Conservation (phyloP, 768 basidiomycete species). For the Rhodotorula paludigena region DNA sequence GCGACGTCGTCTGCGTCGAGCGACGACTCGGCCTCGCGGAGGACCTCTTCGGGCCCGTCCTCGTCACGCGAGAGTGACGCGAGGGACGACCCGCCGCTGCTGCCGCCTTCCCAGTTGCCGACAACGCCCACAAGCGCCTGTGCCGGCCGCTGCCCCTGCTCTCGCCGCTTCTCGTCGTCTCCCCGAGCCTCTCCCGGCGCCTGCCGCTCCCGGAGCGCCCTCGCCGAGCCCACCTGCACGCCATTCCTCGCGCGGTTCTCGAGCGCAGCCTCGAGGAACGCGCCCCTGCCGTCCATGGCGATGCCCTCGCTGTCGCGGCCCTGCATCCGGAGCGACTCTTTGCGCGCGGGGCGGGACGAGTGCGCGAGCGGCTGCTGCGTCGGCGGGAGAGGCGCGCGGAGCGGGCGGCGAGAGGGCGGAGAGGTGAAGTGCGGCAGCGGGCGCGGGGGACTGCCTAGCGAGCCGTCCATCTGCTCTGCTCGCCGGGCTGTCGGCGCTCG, state of each 20-base stretch:
- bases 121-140: background rate
- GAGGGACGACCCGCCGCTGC: too few relatives aligned
- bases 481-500: too few relatives aligned
- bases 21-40: background rate
- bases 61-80: too few relatives aligned
- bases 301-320: background rate
- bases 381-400: background rate
- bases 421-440: background rate
- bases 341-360: background rate
- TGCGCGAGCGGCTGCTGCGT: background rate
- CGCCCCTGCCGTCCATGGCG: background rate
- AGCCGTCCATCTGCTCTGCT: too few relatives aligned
- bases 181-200: background rate
- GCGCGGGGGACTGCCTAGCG: too few relatives aligned
- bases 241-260: constrained; percentile 14
- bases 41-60: too few relatives aligned
- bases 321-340: background rate
- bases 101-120: background rate
- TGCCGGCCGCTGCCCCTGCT: background rate
- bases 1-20: background rate
- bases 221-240: background rate
- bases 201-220: background rate
- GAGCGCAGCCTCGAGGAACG: constrained; percentile 19
- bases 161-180: background rate
- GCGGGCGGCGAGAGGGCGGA: background rate